Evolutionary conservation across 176 grass and related monocot species (phyloP).

Genomic region (Thalia dealbata): DNA sequence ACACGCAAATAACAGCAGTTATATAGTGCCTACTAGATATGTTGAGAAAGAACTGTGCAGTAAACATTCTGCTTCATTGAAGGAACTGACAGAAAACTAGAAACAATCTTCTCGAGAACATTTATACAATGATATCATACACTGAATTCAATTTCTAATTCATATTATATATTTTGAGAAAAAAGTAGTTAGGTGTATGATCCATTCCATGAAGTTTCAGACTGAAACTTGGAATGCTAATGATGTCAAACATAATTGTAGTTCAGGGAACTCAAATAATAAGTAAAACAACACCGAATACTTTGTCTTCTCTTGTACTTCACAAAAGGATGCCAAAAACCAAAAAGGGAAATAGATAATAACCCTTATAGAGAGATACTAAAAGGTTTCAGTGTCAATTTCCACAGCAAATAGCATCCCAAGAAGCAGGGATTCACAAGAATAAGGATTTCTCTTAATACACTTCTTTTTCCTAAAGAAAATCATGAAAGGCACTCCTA

Average conservation of each 20-base stretch:
- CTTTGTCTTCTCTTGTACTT: neutral
- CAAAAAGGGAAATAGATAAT: neutral
- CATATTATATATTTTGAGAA: neutral
- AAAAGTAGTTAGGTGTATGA: neutral
- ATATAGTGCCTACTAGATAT: neutral
- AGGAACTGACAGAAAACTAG: neutral
- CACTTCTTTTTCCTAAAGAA: neutral
- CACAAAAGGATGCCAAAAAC: neutral
- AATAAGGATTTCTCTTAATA: neutral
- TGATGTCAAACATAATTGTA: neutral
- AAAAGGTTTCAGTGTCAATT: neutral
- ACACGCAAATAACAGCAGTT: neutral
- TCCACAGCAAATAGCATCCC: neutral
- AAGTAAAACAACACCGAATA: neutral
- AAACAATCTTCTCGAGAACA: neutral
- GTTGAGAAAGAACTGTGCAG: constrained; percentile 2
- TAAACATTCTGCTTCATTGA: neutral
- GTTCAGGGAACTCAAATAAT: neutral
- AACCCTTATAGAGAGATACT: neutral
- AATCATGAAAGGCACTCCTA: neutral
- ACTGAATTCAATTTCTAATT: neutral
- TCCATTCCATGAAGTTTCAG: neutral
- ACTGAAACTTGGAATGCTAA: neutral
- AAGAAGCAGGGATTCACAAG: neutral
- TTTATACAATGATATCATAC: neutral